Percentiles rank a stretch among this genome's conserved stretches.
Conservation (phyloP, 2,329 filamentous ascomycete genomes). For the Phyllosticta capitalensis region DNA sequence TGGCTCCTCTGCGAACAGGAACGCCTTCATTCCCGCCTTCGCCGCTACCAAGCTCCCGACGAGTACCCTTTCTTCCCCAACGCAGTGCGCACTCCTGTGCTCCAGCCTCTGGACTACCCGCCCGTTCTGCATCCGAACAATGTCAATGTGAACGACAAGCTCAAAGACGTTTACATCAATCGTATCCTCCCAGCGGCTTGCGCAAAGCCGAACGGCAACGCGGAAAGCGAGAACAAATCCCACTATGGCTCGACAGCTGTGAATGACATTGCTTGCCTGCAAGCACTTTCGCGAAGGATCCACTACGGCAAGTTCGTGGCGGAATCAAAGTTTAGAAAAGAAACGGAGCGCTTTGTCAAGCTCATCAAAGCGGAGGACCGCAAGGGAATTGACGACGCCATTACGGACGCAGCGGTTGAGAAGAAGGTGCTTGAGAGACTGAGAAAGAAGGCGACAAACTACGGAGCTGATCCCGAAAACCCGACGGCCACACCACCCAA, state of each 20-base stretch:
- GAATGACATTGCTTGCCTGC: constrained; percentile 80
- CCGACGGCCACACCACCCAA: constrained; percentile 54
- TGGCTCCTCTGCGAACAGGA: constrained; percentile 91
- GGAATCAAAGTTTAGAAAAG: constrained; percentile 83
- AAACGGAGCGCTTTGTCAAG: constrained; percentile 68
- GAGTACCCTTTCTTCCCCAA: constrained; percentile 96
- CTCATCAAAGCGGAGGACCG: constrained; percentile 76
- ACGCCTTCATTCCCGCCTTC: constrained; percentile 80
- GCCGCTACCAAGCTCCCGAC: constrained; percentile 91
- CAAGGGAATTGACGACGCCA: constrained; percentile 74
- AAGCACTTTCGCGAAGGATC: constrained; percentile 81
- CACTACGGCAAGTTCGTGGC: constrained; percentile 99
- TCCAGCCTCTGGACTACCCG: constrained; percentile 84
- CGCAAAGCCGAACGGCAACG: constrained; percentile 62
- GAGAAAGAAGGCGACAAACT: constrained; percentile 81
- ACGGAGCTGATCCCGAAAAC: constrained; percentile 77
- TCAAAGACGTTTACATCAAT: constrained; percentile 77
- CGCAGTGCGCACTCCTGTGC: constrained; percentile 66
- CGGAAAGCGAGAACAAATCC: constrained; percentile 77
- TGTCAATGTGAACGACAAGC: constrained; percentile 81
- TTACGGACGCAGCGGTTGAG: constrained; percentile 84
- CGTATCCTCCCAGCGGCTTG: constrained; percentile 79
- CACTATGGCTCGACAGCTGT: constrained; percentile 93
- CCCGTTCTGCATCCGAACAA: constrained; percentile 77
- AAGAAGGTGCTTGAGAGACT: constrained; percentile 82